A percentile compares a stretch with the other conserved stretches of the same genome.
These are phyloP conservation scores for Glycine soja DNA, from an alignment of 306 rosid species.

Conservation along the genomic window DNA sequence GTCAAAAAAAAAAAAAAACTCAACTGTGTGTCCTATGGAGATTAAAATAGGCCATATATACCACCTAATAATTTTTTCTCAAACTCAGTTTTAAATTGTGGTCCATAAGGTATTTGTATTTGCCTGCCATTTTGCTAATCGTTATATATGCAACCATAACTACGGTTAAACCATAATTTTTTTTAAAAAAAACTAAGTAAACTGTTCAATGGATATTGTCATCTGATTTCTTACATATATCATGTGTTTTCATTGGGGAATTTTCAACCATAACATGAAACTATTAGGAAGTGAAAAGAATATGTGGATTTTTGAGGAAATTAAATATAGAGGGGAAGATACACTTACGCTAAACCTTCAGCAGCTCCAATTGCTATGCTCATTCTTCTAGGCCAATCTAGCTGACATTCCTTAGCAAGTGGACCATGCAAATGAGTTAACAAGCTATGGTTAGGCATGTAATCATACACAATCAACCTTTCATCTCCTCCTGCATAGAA, in stretches of 20 bases:
- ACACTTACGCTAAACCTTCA: conserved; percentile 73
- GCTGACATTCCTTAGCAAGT: conserved; percentile 61
- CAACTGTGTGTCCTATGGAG: no score
- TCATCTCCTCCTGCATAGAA: conserved; percentile 84
- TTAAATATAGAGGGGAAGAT: neutral
- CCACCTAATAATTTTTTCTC: no score
- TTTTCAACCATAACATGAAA: neutral
- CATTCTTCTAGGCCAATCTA: conserved; percentile 76
- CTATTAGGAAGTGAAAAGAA: neutral
- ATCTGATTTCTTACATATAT: neutral
- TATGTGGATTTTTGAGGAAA: no score
- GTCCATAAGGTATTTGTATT: no score
- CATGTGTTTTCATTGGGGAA: neutral
- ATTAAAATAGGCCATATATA: no score
- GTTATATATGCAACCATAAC: no score
- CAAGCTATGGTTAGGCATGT: conserved; percentile 82
- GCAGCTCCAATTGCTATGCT: conserved; percentile 78
- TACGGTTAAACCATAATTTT: no score
- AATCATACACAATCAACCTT: conserved; percentile 79
- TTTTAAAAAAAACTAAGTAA: no score
- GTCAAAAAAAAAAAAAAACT: no score
- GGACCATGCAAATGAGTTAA: conserved; percentile 81
- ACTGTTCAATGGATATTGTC: neutral
- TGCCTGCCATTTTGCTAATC: no score
- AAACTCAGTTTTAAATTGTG: no score